Percentiles rank a stretch among this genome's conserved stretches.
Evolutionary conservation across 2,329 filamentous ascomycete genomes (phyloP).

Genomic region (Ophioceras dolichostomum): DNA sequence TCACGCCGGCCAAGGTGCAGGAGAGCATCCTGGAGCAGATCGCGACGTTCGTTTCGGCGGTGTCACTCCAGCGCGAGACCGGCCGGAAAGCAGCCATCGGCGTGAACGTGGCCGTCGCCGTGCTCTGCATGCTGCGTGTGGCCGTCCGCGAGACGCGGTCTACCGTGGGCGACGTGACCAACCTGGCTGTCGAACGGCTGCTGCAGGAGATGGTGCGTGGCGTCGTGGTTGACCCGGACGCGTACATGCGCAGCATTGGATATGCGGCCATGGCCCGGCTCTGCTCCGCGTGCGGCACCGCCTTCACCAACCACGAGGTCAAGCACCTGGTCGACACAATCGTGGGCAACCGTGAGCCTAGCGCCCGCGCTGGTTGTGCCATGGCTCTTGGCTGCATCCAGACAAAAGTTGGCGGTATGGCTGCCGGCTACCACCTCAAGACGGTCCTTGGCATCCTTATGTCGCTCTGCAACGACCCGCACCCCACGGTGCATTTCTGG

Average conservation of each 20-base stretch:
- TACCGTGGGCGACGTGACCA: conserved; percentile 59
- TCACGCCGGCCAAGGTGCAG: conserved; percentile 84
- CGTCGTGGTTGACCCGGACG: conserved; percentile 73
- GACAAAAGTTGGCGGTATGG: conserved; percentile 93
- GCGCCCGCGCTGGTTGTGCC: conserved; percentile 85
- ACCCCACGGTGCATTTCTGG: conserved; percentile 94
- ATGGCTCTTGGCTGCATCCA: conserved; percentile 90
- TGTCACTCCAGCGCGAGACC: conserved; percentile 68
- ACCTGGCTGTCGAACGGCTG: conserved; percentile 67
- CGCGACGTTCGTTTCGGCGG: conserved; percentile 74
- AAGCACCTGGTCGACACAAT: conserved; percentile 85
- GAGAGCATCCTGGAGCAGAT: conserved; percentile 94
- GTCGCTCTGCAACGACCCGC: conserved; percentile 90
- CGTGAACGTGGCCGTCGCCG: conserved; percentile 75
- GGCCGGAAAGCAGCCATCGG: conserved; percentile 83
- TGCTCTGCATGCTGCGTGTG: conserved; percentile 72
- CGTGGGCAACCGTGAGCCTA: conserved; percentile 84
- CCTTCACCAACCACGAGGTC: conserved; percentile 80
- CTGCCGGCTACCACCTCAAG: conserved; percentile 89
- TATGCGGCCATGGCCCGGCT: conserved; percentile 77
- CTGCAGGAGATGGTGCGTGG: conserved; percentile 62
- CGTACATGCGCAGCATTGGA: conserved; percentile 73
- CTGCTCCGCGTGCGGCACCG: conserved; percentile 73
- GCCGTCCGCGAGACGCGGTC: conserved; percentile 70
- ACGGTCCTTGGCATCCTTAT: conserved; percentile 97